Evolutionary conservation across 805 yeast species (phyloP).

Genomic region (Ogataea paradorogensis): DNA sequence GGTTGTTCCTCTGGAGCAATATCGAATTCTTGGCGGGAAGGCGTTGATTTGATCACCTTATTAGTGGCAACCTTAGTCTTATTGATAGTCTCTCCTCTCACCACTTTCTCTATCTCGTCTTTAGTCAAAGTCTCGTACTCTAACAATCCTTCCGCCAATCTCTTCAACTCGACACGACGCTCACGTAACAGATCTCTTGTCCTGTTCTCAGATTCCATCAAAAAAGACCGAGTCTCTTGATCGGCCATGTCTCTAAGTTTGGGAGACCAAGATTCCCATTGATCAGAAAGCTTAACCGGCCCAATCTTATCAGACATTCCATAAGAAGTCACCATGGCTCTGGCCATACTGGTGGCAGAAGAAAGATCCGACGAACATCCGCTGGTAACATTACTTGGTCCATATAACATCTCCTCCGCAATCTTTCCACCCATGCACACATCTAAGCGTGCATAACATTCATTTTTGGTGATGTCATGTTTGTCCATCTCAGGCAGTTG

Average conservation of each 20-base stretch:
- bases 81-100: constrained; percentile 71
- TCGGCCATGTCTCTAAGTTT: constrained; percentile 87
- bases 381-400: constrained; percentile 87
- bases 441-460: constrained; percentile 87
- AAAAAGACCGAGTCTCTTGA: constrained; percentile 76
- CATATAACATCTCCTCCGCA: constrained; percentile 92
- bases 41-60: constrained; percentile 58
- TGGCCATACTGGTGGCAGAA: constrained; percentile 86
- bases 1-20: constrained; percentile 35
- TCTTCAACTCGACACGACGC: constrained; percentile 65
- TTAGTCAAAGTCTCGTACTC: constrained; percentile 94
- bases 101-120: constrained; percentile 85
- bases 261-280: constrained; percentile 95
- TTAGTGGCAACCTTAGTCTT: constrained; percentile 71
- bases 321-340: constrained; percentile 94
- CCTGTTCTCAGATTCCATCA: constrained; percentile 75
- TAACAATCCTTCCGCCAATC: constrained; percentile 88
- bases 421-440: constrained; percentile 99
- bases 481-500: constrained; percentile 98
- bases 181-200: constrained; percentile 65
- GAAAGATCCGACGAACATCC: constrained; percentile 93
- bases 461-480: constrained; percentile 85
- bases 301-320: constrained; percentile 97
- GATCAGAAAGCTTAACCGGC: constrained; percentile 83
- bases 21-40: constrained; percentile 32